Conservation (phyloP, 305 asterid species). For the Fraxinus albicans region DNA sequence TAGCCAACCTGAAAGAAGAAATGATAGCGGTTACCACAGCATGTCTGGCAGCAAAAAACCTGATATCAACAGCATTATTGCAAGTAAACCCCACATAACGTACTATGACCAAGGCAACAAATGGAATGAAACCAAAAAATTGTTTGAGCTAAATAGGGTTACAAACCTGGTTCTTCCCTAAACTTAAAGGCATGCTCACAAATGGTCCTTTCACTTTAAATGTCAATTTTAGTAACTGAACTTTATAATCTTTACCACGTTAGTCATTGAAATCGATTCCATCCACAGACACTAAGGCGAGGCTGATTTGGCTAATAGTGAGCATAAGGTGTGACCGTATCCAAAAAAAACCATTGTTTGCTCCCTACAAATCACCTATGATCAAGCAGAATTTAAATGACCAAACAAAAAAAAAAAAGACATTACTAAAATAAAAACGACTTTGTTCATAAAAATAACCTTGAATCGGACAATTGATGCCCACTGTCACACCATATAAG, state of each 20-base stretch:
- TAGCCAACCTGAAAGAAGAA: constrained; percentile 69
- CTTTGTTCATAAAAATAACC: neutral
- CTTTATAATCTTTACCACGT: neutral
- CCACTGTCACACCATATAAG: neutral
- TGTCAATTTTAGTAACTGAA: neutral
- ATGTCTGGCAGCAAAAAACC: constrained; percentile 18
- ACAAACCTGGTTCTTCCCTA: neutral
- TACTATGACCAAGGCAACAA: constrained; percentile 1
- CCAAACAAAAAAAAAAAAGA: neutral
- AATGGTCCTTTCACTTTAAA: neutral
- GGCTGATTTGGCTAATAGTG: neutral
- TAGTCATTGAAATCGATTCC: neutral
- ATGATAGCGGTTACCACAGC: constrained; percentile 13
- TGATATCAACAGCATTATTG: constrained; percentile 2
- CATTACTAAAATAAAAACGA: neutral
- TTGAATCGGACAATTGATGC: neutral
- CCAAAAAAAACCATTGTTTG: neutral
- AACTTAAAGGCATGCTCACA: neutral
- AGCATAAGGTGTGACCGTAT: neutral
- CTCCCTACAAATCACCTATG: neutral
- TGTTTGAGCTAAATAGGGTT: neutral
- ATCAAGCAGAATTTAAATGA: neutral
- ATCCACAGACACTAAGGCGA: neutral
- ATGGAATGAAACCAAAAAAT: neutral
- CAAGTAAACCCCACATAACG: neutral